A percentile compares a stretch with the other conserved stretches of the same genome.
Conservation (phyloP, 129 eudicot genomes). For the Artemisia argyi region DNA sequence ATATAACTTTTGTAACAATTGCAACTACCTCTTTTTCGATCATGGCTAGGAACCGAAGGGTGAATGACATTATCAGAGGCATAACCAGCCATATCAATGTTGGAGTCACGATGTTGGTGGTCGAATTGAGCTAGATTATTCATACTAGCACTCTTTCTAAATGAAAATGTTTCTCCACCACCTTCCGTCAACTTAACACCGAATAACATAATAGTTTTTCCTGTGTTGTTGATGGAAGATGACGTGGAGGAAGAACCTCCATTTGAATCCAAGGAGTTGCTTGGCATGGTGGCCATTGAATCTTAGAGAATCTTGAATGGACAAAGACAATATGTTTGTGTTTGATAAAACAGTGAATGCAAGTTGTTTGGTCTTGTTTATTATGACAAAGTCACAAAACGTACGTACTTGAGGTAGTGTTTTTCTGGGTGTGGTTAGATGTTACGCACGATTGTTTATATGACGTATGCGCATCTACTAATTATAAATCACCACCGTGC, state of each 20-base stretch:
- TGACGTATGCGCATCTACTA: neutral
- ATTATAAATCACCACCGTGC: neutral
- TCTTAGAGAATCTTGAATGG: neutral
- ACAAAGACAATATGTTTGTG: neutral
- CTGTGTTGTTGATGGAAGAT: slow-evolving; percentile 18
- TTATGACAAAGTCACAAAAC: neutral
- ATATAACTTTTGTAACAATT: neutral
- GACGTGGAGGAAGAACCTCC: slow-evolving; percentile 15
- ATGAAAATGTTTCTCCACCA: slow-evolving; percentile 26
- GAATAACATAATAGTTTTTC: slow-evolving; percentile 60
- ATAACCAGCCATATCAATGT: slow-evolving; percentile 52
- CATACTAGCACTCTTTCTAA: slow-evolving; percentile 74
- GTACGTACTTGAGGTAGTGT: too few species aligned
- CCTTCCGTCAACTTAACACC: slow-evolving; percentile 56
- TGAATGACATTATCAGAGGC: slow-evolving; percentile 85
- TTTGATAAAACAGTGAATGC: neutral
- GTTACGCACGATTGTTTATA: slow-evolving; percentile 7
- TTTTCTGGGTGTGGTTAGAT: neutral
- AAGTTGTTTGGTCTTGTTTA: neutral
- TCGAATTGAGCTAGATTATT: slow-evolving; percentile 65
- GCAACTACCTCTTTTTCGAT: slow-evolving; percentile 66
- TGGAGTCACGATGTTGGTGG: slow-evolving; percentile 35
- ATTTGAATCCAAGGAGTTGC: slow-evolving; percentile 4
- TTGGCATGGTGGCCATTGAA: slow-evolving; percentile 9
- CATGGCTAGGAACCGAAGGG: slow-evolving; percentile 59